Base-by-base conservation (phyloP, 768 basidiomycete species). In the Mycena rebaudengoi region DNA sequence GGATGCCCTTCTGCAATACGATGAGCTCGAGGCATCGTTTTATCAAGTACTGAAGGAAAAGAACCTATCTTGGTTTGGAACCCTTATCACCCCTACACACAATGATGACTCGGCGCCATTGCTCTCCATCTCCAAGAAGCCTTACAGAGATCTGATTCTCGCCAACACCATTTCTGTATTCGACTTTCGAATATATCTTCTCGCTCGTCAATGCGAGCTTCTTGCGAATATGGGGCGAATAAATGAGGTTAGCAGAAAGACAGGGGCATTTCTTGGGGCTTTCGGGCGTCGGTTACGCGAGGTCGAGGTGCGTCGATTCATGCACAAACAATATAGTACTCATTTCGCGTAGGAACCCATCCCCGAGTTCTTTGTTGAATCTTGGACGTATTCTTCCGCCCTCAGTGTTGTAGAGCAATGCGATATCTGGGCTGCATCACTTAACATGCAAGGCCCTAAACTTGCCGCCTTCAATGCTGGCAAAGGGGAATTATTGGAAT, bases 381-480 rank as follows among this genome's bases (percentile, higher is more conserved):
- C 93, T 0, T 99, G 98, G 98, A 91, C 86, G 32, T 98, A 95
- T 76, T 94, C 92, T 18, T 94, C 96, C 0, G 89, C 94, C 20
- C 81, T 96, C 43, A 94, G 90, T 65, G 88, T 91, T 43, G 87
- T 95, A 26, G 89, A 94, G 13, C 89, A 90, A 67, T 93, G 91
- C 69, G 90, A 93, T 65, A 75, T 77, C 2, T 96, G 95, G 93
- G 83, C 85, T 12, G 73, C 78, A n/a, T 66, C 75, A 1, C 76
- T 81, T 61, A 78, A 82, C 23, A 73, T 88, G 45, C 84, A 90
- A 49, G 80, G 83, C 3, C 58, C 80, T 2, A 72, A 81, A 11
- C 73, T 86, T 18, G 76, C 82, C 25, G 78, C 82, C 7, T 88
- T 91, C 70, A 86, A 85, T 65, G 92, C 94, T 14, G 88, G 86